Percentiles rank a stretch among this genome's conserved stretches.
Conservation (phyloP, 768 basidiomycete genomes). For the Kwoniella shandongensis region DNA sequence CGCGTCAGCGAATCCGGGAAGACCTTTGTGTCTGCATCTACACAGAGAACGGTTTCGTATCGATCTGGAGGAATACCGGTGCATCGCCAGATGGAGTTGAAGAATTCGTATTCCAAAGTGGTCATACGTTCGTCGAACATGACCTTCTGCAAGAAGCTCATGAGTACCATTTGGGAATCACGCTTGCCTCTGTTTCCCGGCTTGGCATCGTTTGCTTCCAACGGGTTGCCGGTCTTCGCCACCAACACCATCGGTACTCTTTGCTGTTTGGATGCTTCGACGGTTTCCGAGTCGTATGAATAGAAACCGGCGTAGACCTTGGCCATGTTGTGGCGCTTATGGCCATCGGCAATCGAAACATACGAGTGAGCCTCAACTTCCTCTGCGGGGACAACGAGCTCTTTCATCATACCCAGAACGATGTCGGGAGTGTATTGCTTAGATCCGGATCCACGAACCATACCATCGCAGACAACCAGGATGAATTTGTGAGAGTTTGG, state of each 20-base stretch:
- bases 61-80: conserved; percentile 94
- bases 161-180: conserved; percentile 94
- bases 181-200: conserved; percentile 99
- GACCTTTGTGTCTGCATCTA: conserved; percentile 97
- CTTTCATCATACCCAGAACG: conserved; percentile 94
- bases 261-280: conserved; percentile 90
- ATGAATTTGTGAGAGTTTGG: conserved; percentile 97
- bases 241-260: conserved; percentile 93
- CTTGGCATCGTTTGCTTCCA: conserved; percentile 82
- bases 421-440: conserved; percentile 88
- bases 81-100: conserved; percentile 94
- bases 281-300: conserved; percentile 84
- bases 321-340: conserved; percentile 99
- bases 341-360: conserved; percentile 98
- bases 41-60: conserved; percentile 91
- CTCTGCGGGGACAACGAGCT: conserved; percentile 71
- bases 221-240: conserved; percentile 90
- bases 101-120: conserved; percentile 98
- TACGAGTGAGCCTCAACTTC: conserved; percentile 94
- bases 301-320: conserved; percentile 98
- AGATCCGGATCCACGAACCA: conserved; percentile 96
- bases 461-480: conserved; percentile 93
- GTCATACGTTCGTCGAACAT: conserved; percentile 99
- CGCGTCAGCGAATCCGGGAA: conserved; percentile 97
- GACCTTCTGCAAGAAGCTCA: conserved; percentile 97